Conservation (phyloP, 768 basidiomycete genomes). For the Termitomyces titanicus region DNA sequence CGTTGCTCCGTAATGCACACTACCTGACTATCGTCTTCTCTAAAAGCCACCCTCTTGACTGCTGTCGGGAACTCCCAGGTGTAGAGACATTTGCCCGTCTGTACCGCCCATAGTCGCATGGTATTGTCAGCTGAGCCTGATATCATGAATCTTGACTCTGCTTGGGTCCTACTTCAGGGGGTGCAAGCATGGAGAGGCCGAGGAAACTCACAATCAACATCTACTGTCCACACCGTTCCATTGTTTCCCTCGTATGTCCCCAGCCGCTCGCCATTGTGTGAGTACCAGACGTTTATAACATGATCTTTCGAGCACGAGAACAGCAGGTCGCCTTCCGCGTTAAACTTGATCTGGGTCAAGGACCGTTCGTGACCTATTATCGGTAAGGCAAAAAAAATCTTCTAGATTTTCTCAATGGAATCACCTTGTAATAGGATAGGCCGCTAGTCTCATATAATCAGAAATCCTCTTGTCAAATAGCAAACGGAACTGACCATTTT, state of each 20-base stretch:
- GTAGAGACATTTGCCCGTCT: constrained; percentile 87
- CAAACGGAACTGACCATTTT: constrained; percentile 30
- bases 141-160: constrained; percentile 80
- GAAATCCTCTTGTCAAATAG: not conserved
- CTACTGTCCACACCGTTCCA: constrained; percentile 94
- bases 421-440: constrained; percentile 74
- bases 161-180: constrained; percentile 27
- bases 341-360: constrained; percentile 97
- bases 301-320: constrained; percentile 97
- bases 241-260: constrained; percentile 98
- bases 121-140: constrained; percentile 95
- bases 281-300: constrained; percentile 94
- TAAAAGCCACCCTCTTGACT: constrained; percentile 93
- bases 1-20: constrained; percentile 97
- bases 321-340: constrained; percentile 91
- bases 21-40: constrained; percentile 75
- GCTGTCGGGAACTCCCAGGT: constrained; percentile 99
- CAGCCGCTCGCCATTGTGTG: constrained; percentile 94
- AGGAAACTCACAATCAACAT: constrained; percentile 80
- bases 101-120: constrained; percentile 86
- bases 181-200: not conserved
- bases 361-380: constrained; percentile 90
- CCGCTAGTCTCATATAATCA: constrained; percentile 36
- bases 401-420: not conserved
- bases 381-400: not conserved